These are phyloP conservation scores for Sugiyamaella lignohabitans DNA, from an alignment of 805 yeast genomes.

Conservation along the genomic window DNA sequence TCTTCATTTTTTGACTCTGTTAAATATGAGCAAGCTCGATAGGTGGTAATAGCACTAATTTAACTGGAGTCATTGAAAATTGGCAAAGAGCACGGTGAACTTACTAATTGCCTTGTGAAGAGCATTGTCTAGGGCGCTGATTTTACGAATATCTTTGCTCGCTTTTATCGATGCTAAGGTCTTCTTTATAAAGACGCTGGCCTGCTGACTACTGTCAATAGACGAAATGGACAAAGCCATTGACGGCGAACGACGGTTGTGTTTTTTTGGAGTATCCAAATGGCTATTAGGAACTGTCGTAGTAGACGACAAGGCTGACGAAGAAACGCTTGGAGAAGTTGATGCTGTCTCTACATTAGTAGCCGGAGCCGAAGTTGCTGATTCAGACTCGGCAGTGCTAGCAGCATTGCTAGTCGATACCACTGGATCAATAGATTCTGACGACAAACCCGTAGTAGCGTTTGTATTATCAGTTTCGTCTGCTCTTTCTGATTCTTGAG, in stretches of 20 bases:
- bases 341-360: conserved; percentile 4
- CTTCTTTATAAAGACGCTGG: conserved; percentile 43
- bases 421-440: neutral
- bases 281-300: neutral
- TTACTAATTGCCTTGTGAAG: conserved; percentile 30
- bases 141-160: conserved; percentile 55
- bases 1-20: conserved; percentile 23
- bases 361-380: conserved; percentile 5
- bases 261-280: too few species aligned
- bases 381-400: neutral
- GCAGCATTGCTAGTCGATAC: neutral
- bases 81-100: too few species aligned
- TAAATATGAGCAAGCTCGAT: neutral
- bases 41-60: too few species aligned
- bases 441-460: neutral
- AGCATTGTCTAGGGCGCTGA: conserved; percentile 34
- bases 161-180: conserved; percentile 52
- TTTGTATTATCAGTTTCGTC: neutral
- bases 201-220: conserved; percentile 21
- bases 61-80: too few species aligned
- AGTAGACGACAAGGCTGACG: neutral
- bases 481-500: neutral
- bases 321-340: neutral
- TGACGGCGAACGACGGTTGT: conserved; percentile 19
- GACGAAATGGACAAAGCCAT: conserved; percentile 26